These are phyloP conservation scores for Cercospora sojina DNA, from an alignment of 2,329 filamentous ascomycete genomes.

Conservation along the genomic window DNA sequence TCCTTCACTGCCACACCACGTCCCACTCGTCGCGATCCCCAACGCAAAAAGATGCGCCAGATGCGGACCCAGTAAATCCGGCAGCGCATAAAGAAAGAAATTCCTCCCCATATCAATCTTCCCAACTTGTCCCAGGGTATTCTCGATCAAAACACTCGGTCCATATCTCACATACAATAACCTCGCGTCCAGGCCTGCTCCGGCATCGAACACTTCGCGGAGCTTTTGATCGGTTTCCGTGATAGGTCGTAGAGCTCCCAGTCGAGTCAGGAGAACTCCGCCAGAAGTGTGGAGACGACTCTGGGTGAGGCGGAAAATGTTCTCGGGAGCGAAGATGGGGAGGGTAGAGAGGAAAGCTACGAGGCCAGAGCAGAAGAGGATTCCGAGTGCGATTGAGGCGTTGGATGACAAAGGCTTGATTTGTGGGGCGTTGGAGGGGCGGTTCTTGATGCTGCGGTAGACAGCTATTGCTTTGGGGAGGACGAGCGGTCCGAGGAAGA, in stretches of 20 bases:
- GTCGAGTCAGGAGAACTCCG: slow-evolving; percentile 77
- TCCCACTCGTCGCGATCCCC: slow-evolving; percentile 69
- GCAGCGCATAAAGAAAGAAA: slow-evolving; percentile 79
- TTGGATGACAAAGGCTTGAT: slow-evolving; percentile 54
- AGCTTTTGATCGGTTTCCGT: slow-evolving; percentile 64
- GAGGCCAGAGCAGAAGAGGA: slow-evolving; percentile 58
- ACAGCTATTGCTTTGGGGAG: slow-evolving; percentile 64
- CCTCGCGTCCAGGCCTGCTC: slow-evolving; percentile 62
- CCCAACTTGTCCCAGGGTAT: slow-evolving; percentile 67
- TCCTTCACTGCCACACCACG: slow-evolving; percentile 63
- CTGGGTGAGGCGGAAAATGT: slow-evolving; percentile 74
- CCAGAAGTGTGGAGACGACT: slow-evolving; percentile 83
- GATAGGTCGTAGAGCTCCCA: slow-evolving; percentile 60
- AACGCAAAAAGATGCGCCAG: slow-evolving; percentile 71
- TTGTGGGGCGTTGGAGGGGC: slow-evolving; percentile 36
- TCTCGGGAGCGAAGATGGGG: slow-evolving; percentile 69
- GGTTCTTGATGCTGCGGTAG: slow-evolving; percentile 57
- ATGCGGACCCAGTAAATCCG: slow-evolving; percentile 73
- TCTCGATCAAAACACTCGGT: slow-evolving; percentile 68
- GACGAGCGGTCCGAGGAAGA: slow-evolving; percentile 67
- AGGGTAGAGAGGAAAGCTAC: slow-evolving; percentile 62
- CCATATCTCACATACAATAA: slow-evolving; percentile 84
- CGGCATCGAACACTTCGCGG: slow-evolving; percentile 64
- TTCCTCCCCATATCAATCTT: slow-evolving; percentile 50
- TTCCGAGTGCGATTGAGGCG: slow-evolving; percentile 58